Evolutionary conservation across 1,284 basidiomycete genomes (phyloP), one percentile per base, ranked within the genome.

Genomic region (Sporisorium graminicola): DNA sequence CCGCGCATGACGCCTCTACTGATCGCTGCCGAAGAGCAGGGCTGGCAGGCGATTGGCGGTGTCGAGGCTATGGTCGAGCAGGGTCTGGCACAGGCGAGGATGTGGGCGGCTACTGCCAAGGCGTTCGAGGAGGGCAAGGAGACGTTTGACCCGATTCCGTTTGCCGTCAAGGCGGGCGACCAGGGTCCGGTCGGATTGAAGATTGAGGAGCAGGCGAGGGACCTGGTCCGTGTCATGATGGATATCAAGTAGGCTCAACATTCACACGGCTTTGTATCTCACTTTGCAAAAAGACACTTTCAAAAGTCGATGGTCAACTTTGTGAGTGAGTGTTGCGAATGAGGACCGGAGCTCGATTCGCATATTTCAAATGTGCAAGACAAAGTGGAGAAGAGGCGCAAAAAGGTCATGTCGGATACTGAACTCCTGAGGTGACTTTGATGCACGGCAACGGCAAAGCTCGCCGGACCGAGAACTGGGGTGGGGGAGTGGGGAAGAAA

Each of bases 51-150:
- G 3, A 74, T 86, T 31, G 79, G 79, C 1, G 86, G 85, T 8
- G 73, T 86, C 6, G 81, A 86, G 58, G 86, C 85, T 10, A 86
- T 86, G 86, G 82, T 86, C 22, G 85, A 86, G 50, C 86, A 86
- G 60, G 86, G 86, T 9, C 61, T 86, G 24, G 83, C 85, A 35
- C 86, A 86, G 69, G 79, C 81, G 22, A 67, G 84, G 14, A 83
- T 84, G 83, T 84, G 74, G 75, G 78, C 78, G 6, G 76, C 78
- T 10, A 64, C 59, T 5, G 75, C 71, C 5, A 47, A 51, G 20
- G 78, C 78, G 24, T 58, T 78, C 12, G 49, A 47, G 18, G 53
- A 68, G n/a, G 73, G 65, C 2, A 43, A 35, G 18, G 53, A 58
- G 44, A 42, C 40, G 13, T 70, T 68, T 13, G 76, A 78, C 37